phyloP scores from a whole-genome alignment of 148 eudicot genomes.

The Diospyros lotus region DNA sequence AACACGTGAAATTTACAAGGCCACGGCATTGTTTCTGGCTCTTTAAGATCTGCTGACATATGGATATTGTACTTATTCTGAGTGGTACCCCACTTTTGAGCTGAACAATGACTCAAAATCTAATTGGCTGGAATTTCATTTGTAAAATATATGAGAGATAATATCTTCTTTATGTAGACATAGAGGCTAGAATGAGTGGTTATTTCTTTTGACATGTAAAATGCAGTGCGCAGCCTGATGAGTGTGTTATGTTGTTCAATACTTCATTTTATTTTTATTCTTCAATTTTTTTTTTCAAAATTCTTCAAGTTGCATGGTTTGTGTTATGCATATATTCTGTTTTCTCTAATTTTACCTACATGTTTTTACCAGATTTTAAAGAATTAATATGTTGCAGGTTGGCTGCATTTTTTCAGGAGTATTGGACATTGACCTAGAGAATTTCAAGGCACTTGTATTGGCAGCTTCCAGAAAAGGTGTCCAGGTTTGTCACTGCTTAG shows the following conservation, averaged over 20 bases:
- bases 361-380: constrained; percentile 1
- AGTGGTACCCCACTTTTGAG: not conserved
- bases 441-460: constrained; percentile 35
- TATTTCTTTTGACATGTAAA: constrained; percentile 3
- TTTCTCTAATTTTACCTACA: not conserved
- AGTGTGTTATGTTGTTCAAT: not conserved
- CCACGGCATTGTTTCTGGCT: constrained; percentile 2
- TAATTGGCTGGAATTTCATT: not conserved
- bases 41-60: not conserved
- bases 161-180: not conserved
- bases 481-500: constrained; percentile 44
- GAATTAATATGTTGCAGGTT: constrained; percentile 28
- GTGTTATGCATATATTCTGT: not conserved
- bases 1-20: not conserved
- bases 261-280: not conserved
- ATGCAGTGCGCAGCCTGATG: not conserved
- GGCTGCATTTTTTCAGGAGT: constrained; percentile 41
- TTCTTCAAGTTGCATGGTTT: not conserved
- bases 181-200: not conserved
- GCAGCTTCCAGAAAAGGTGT: constrained; percentile 40
- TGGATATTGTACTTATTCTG: not conserved
- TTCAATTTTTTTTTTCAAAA: not conserved
- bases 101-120: not conserved
- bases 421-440: constrained; percentile 49
- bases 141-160: not conserved